phyloP scores from a whole-genome alignment of 1,284 basidiomycete genomes.

The Fomitiporia mediterranea region DNA sequence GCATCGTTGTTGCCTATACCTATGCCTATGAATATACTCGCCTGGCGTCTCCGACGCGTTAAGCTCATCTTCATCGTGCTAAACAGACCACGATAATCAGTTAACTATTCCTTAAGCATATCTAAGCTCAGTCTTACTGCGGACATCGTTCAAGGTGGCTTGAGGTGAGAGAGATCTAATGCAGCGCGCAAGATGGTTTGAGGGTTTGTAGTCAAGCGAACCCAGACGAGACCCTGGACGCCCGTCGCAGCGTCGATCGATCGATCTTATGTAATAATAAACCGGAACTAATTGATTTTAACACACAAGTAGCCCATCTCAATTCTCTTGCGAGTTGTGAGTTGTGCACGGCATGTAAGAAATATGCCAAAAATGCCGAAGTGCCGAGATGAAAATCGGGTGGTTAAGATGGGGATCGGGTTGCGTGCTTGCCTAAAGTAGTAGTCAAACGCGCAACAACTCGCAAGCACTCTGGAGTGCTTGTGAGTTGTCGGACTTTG shows the following conservation, averaged over 20 bases:
- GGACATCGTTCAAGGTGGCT: constrained; percentile 8
- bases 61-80: constrained; percentile 20
- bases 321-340: too few relatives aligned
- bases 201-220: constrained; percentile 2
- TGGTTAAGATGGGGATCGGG: too few relatives aligned
- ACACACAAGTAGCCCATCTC: too few relatives aligned
- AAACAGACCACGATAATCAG: not conserved
- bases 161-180: not conserved
- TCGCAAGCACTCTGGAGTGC: too few relatives aligned
- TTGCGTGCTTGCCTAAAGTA: too few relatives aligned
- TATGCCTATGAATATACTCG: not conserved
- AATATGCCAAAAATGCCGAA: too few relatives aligned
- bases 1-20: not conserved
- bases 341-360: too few relatives aligned
- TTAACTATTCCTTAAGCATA: not conserved
- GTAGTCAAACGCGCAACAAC: too few relatives aligned
- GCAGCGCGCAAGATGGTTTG: not conserved
- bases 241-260: not conserved
- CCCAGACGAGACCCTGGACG: not conserved
- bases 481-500: too few relatives aligned
- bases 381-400: too few relatives aligned
- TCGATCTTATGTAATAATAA: constrained; percentile 2
- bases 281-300: too few relatives aligned
- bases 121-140: not conserved
- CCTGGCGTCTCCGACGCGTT: constrained; percentile 20